Evolutionary conservation across 2,329 filamentous ascomycete genomes (phyloP).

Genomic region (Cladosporium sp.): DNA sequence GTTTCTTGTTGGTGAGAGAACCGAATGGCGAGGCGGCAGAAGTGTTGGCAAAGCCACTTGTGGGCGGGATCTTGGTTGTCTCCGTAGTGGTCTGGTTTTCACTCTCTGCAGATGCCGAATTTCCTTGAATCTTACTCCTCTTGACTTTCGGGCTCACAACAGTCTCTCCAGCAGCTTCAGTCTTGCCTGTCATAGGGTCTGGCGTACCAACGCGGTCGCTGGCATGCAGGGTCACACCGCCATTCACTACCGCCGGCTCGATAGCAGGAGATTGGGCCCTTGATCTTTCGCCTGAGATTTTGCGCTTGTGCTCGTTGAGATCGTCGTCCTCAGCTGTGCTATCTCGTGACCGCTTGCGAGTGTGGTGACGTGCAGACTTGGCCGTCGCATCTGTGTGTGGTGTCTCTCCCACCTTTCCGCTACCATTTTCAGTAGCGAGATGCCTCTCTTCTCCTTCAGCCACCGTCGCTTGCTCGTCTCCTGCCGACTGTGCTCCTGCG

Average conservation of each 20-base stretch:
- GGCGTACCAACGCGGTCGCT: slow-evolving; percentile 5
- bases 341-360: slow-evolving; percentile 46
- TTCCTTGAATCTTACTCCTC: slow-evolving; percentile 34
- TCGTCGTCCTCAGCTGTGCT: slow-evolving; percentile 34
- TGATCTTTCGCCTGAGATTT: slow-evolving; percentile 31
- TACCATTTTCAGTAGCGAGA: neutral
- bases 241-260: neutral
- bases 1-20: slow-evolving; percentile 36
- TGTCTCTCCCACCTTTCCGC: slow-evolving; percentile 17
- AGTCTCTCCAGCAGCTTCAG: slow-evolving; percentile 19
- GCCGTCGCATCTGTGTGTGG: slow-evolving; percentile 24
- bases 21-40: slow-evolving; percentile 47
- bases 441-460: neutral
- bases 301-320: slow-evolving; percentile 29
- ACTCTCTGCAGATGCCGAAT: slow-evolving; percentile 23
- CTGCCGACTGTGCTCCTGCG: slow-evolving; percentile 6
- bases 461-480: slow-evolving; percentile 9
- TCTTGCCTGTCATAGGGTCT: neutral
- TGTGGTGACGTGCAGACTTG: slow-evolving; percentile 25
- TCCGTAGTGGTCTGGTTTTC: slow-evolving; percentile 19
- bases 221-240: neutral
- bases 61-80: slow-evolving; percentile 27
- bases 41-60: slow-evolving; percentile 43
- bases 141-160: slow-evolving; percentile 46
- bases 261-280: slow-evolving; percentile 18